Base-by-base conservation (phyloP, 495 filamentous ascomycete genomes). In the Aspergillus steynii region DNA sequence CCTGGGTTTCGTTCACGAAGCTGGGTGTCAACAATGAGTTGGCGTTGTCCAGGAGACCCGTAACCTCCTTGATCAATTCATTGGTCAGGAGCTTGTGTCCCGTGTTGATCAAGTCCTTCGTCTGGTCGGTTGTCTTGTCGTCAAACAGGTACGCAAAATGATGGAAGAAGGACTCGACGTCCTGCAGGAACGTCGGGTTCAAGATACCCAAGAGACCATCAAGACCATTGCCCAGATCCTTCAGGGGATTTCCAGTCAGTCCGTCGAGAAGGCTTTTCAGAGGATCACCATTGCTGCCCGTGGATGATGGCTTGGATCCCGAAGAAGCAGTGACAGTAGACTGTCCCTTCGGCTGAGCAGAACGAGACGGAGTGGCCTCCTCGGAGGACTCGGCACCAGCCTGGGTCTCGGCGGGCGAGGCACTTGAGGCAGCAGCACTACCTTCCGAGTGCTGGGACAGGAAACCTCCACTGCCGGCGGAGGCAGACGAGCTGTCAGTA, bases 131-230 rank as follows among this genome's bases (percentile, higher is more conserved):
- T 6, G 71, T 74, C 56, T 68, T 68, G 53, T 78, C 73, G 55
- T 80, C 77, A 8, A 83, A 68, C 27, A 82, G 69, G 47, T 73
- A 73, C 15, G 74, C 69, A 26, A 82, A 67, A 54, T 82, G 75
- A 46, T 77, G 67, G 50, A 83, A 71, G 54, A 83, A 77, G 14
- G 74, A 74, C 20, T 77, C 74, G n/a, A 83, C 61, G 60, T 77
- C 69, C 53, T 66, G 65, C 26, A 77, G 70, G 59, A 69, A 72
- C 45, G 70, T 77, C 20, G 72, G 70, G 8, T 75, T 71, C 9
- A 82, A 72, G 32, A 82, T 70, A 26, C 77, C 77, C 2, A 69
- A 61, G 20, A 80, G 47, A 7, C 80, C 76, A 45, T 63, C 62
- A 8, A 84, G 59, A 46, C 76, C 68, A 60, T 73, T 71, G 29